These are phyloP conservation scores for Piper longum DNA, from an alignment of 164 flowering plant species.

Conservation along the genomic window DNA sequence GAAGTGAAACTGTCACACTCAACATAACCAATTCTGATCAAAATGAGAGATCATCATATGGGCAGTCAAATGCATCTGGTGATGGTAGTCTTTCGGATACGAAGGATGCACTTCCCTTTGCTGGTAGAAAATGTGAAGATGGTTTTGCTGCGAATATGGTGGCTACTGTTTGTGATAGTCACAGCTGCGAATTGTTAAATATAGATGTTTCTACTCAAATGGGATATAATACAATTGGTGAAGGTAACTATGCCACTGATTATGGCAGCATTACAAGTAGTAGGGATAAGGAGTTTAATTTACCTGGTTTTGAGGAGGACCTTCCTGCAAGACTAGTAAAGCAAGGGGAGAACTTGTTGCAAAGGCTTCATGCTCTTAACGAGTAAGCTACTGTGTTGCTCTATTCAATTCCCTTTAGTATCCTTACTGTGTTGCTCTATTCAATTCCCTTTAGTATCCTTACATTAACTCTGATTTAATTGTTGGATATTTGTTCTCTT, in stretches of 20 bases:
- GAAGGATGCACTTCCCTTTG: conserved; percentile 6
- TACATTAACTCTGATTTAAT: background rate
- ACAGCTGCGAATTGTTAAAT: too few species aligned
- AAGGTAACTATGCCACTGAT: too few species aligned
- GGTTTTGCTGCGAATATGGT: conserved; percentile 9
- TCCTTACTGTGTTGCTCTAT: background rate
- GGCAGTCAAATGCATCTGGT: conserved; percentile 5
- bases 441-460: background rate
- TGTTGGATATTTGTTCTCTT: background rate
- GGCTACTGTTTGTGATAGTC: conserved; percentile 6
- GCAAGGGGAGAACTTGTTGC: conserved; percentile 42
- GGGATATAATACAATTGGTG: too few species aligned
- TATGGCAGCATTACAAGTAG: too few species aligned
- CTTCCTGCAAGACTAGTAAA: conserved; percentile 29
- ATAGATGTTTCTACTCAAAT: too few species aligned
- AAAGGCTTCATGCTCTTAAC: conserved; percentile 41
- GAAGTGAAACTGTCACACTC: background rate
- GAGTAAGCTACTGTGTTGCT: conserved; percentile 20
- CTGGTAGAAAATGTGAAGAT: conserved; percentile 7
- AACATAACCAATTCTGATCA: conserved; percentile 2
- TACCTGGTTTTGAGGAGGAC: conserved; percentile 11
- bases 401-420: background rate
- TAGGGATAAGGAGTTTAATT: conserved; percentile 2
- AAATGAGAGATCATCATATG: conserved; percentile 5
- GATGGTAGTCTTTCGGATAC: conserved; percentile 6